phyloP scores from a whole-genome alignment of 495 filamentous ascomycete genomes.

The Podospora sp. region DNA sequence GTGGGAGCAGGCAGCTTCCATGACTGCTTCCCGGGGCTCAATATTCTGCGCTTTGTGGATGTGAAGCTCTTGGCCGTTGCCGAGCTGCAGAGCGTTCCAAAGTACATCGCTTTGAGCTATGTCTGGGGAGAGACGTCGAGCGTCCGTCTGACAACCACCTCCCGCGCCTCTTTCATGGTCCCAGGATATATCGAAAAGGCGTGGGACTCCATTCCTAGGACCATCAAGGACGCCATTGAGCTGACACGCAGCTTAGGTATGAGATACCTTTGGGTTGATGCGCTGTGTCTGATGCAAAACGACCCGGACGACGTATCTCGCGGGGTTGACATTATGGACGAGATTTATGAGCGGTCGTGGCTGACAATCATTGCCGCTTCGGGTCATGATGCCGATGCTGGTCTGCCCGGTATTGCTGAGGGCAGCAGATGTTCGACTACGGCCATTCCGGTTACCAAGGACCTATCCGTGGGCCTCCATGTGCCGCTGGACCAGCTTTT shows the following conservation, averaged over 20 bases:
- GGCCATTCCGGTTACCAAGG: background rate
- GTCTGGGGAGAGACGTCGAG: background rate
- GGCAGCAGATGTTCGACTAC: too few species aligned
- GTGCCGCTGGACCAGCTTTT: background rate
- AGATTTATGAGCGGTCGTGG: background rate
- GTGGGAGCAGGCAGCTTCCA: too few species aligned
- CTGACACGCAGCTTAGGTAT: background rate
- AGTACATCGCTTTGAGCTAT: constrained; percentile 1
- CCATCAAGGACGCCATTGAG: background rate
- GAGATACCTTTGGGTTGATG: background rate
- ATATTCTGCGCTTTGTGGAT: background rate
- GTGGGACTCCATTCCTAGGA: background rate
- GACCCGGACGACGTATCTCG: background rate
- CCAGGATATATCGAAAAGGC: background rate
- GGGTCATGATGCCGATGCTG: constrained; percentile 8
- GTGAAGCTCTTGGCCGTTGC: background rate
- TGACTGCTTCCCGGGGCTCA: background rate
- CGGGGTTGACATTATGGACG: background rate
- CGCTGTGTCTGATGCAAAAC: background rate
- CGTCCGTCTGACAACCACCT: background rate
- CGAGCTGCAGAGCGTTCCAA: background rate
- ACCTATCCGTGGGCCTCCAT: background rate
- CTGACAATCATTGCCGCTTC: constrained; percentile 3
- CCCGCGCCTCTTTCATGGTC: background rate
- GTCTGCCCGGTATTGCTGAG: background rate